A percentile compares a stretch with the other conserved stretches of the same genome.
Evolutionary conservation across 139 green algal species (phyloP).

Genomic region (Micractinium sp.): DNA sequence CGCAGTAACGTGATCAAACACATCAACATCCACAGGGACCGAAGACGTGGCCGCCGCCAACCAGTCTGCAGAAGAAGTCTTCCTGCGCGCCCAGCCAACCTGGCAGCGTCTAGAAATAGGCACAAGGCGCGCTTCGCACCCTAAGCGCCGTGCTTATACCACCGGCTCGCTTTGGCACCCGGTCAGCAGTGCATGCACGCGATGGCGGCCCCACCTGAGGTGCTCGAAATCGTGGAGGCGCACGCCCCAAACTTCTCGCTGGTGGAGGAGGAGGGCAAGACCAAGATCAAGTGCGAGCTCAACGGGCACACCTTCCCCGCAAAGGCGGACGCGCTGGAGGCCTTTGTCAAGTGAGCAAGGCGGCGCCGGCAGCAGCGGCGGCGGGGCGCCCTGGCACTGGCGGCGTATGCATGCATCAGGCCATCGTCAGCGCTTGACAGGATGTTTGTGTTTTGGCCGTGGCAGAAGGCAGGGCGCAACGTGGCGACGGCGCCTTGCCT

Average conservation of each 20-base stretch:
- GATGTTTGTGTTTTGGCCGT: not conserved
- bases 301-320: constrained; percentile 46
- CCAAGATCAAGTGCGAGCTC: constrained; percentile 43
- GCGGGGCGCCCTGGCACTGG: not conserved
- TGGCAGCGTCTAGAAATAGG: too few relatives aligned
- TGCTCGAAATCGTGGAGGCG: not conserved
- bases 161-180: not conserved
- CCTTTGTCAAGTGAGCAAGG: constrained; percentile 44
- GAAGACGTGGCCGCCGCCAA: too few relatives aligned
- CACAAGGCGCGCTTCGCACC: too few relatives aligned
- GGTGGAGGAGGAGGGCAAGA: constrained; percentile 22
- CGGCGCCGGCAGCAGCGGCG: not conserved
- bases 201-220: not conserved
- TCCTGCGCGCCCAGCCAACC: too few relatives aligned
- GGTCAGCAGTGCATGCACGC: not conserved
- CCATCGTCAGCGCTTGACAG: too few relatives aligned
- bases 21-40: too few relatives aligned
- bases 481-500: too few relatives aligned
- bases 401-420: not conserved
- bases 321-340: constrained; percentile 13
- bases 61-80: too few relatives aligned
- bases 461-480: not conserved
- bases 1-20: too few relatives aligned
- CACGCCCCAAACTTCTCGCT: constrained; percentile 2
- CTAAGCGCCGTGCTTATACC: too few relatives aligned